Base-by-base conservation (phyloP, 805 yeast species). In the Tetrapisispora fleetii region DNA sequence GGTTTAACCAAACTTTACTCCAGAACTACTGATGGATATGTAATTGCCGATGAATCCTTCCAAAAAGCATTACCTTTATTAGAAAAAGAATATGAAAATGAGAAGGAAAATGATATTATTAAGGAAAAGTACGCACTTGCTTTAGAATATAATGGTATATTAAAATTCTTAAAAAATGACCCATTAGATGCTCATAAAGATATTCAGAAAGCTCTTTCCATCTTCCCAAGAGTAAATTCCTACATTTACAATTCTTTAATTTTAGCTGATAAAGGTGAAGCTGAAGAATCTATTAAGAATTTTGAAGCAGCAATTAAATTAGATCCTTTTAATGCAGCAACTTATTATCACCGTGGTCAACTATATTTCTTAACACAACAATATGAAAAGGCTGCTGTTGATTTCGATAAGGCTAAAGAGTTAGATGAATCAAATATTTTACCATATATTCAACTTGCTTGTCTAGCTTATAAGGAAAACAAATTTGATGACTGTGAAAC, bases 321-420 rank as follows among this genome's bases (percentile, higher is more conserved):
- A 52, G 82, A 86, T 61, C 79, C 91, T 45, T 70, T 77, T 22
- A 79, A 81, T 60, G 81, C 93, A 33, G 96, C 93, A 62, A 78
- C 84, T 56, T 86, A 82, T 73, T 93, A 93, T 74, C 99, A 93
- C 71, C 81, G 84, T 65, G 99, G 95, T 57, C 99, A 93, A 77
- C 76, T 90, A 64, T 79, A 77, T 67, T 91, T 90, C 71, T 72
- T 93, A 60, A 79, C 86, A 53, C 83, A 82, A 53, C 85, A 87
- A 52, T 79, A 85, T 60, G 70, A 69, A 37, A 74, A 79, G 54
- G 97, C 99, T 36, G 77, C 80, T 60, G 70, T 65, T 38, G 80
- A 85, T 69, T 93, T 89, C 64, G 76, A 76, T 58, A 83, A 81
- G 68, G 84, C 96, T 42, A 81, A 82, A 63, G 79, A 78, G 54